phyloP scores from a whole-genome alignment of 495 filamentous ascomycete genomes.

The Hypoxylon rickii region DNA sequence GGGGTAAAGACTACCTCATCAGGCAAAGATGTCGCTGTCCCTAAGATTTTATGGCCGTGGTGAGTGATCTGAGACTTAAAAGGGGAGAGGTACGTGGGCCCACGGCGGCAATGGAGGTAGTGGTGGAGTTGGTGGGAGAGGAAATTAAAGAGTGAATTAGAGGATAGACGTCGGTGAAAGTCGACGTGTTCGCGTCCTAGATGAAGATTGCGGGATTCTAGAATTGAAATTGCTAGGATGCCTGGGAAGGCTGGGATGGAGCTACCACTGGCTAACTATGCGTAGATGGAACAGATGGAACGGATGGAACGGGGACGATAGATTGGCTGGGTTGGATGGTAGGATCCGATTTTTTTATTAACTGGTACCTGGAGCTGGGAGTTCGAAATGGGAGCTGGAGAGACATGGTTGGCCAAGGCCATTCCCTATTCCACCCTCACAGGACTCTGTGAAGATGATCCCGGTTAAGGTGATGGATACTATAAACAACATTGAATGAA shows the following conservation, averaged over 20 bases:
- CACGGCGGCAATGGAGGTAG: no score
- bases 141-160: slow-evolving; percentile 9
- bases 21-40: neutral
- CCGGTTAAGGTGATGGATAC: no score
- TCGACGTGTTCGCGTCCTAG: slow-evolving; percentile 21
- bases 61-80: neutral
- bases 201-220: slow-evolving; percentile 24
- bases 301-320: slow-evolving; percentile 25
- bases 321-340: slow-evolving; percentile 13
- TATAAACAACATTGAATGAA: no score
- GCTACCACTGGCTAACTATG: no score
- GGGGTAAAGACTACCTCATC: slow-evolving; percentile 24
- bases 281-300: no score
- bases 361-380: slow-evolving; percentile 29
- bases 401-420: slow-evolving; percentile 12
- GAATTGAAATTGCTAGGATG: slow-evolving; percentile 34
- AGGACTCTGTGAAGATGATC: slow-evolving; percentile 6
- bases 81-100: slow-evolving; percentile 2
- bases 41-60: neutral
- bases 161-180: slow-evolving; percentile 20
- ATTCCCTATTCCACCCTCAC: no score
- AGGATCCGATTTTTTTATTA: slow-evolving; percentile 35
- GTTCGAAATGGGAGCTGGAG: slow-evolving; percentile 24
- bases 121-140: slow-evolving; percentile 1
- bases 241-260: slow-evolving; percentile 29